These are phyloP conservation scores for Saitozyma podzolica DNA, from an alignment of 768 basidiomycete species.

Conservation along the genomic window DNA sequence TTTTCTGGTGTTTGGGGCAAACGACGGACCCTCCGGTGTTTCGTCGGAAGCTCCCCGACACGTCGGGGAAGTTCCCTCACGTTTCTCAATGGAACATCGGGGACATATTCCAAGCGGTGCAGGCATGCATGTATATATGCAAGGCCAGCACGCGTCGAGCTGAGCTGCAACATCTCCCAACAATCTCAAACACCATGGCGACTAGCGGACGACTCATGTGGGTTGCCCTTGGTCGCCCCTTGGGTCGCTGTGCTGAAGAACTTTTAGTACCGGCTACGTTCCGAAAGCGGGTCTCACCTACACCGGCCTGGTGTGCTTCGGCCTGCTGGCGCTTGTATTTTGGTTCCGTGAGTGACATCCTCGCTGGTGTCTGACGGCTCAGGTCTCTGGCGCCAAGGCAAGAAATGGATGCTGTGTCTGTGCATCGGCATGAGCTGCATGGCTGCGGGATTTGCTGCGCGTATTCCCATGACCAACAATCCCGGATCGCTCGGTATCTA, in stretches of 20 bases:
- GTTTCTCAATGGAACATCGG: too few relatives aligned
- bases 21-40: too few relatives aligned
- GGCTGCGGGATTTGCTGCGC: conserved; percentile 17
- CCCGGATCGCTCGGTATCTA: conserved; percentile 22
- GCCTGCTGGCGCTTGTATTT: background rate
- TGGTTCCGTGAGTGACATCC: conserved; percentile 7
- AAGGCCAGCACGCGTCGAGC: too few relatives aligned
- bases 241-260: background rate
- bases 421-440: conserved; percentile 16
- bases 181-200: background rate
- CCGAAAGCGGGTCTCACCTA: conserved; percentile 5
- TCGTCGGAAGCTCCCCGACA: too few relatives aligned
- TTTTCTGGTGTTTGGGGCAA: too few relatives aligned
- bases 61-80: too few relatives aligned
- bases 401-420: conserved; percentile 24
- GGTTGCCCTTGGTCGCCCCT: background rate
- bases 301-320: conserved; percentile 4
- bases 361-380: background rate
- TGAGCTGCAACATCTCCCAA: background rate
- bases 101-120: too few relatives aligned
- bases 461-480: conserved; percentile 15
- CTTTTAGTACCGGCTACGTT: conserved; percentile 11
- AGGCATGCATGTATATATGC: too few relatives aligned
- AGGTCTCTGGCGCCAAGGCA: conserved; percentile 18
- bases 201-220: background rate